Evolutionary conservation across 768 basidiomycete genomes (phyloP).

Genomic region (Amanita polypyramis): DNA sequence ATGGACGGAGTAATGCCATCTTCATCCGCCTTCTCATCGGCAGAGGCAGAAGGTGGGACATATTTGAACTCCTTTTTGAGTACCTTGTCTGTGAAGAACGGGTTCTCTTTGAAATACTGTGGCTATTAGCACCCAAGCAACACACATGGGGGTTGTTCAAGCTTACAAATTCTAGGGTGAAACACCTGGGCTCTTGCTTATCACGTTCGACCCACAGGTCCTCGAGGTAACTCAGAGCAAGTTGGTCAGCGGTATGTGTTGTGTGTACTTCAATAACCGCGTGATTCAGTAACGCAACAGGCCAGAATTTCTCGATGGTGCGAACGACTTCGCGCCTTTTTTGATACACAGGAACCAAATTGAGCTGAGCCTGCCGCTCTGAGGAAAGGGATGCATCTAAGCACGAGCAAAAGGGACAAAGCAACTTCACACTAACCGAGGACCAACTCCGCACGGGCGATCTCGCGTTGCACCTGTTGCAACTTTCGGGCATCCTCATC

Average conservation of each 20-base stretch:
- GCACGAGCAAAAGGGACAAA: conserved; percentile 3
- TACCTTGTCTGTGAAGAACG: conserved; percentile 66
- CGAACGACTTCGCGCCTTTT: conserved; percentile 60
- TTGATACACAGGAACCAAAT: conserved; percentile 52
- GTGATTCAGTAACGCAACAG: conserved; percentile 76
- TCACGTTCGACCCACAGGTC: conserved; percentile 80
- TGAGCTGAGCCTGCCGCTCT: conserved; percentile 59
- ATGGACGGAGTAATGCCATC: conserved; percentile 71
- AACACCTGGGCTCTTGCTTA: conserved; percentile 64
- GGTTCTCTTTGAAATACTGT: conserved; percentile 84
- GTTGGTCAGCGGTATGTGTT: conserved; percentile 68
- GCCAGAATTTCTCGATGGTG: conserved; percentile 73
- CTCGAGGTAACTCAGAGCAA: conserved; percentile 75
- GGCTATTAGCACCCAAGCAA: background rate
- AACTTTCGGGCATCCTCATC: conserved; percentile 68
- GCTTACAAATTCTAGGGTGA: conserved; percentile 84
- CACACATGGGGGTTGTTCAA: background rate
- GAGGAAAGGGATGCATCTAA: conserved; percentile 8
- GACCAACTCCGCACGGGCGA: conserved; percentile 59
- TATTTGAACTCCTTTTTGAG: conserved; percentile 80
- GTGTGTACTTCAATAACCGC: conserved; percentile 48
- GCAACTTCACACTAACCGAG: conserved; percentile 41
- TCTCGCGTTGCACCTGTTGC: conserved; percentile 52
- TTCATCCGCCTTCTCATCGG: conserved; percentile 49
- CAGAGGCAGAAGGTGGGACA: conserved; percentile 39